Evolutionary conservation across 169 alveolate species (phyloP).

Genomic region (Eimeria praecox): DNA sequence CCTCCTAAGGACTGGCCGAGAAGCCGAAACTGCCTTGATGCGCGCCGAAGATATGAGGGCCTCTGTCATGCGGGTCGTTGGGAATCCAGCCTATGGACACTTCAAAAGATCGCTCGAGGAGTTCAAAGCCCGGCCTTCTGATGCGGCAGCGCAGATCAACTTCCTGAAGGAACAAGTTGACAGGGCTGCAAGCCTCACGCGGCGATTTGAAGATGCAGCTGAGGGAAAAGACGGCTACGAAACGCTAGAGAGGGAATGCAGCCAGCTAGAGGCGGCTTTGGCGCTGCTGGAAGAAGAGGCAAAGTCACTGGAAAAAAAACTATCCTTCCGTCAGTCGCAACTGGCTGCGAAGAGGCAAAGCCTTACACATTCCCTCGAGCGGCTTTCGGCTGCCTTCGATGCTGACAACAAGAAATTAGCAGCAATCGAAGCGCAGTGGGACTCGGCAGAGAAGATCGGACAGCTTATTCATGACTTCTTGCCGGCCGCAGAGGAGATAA

Average conservation of each 20-base stretch:
- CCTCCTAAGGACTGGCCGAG: neutral
- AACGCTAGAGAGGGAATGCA: constrained; percentile 46
- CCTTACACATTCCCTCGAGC: constrained; percentile 15
- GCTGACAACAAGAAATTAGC: constrained; percentile 29
- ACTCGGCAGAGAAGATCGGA: constrained; percentile 37
- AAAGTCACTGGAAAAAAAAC: constrained; percentile 28
- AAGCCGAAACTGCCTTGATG: constrained; percentile 59
- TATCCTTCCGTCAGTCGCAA: constrained; percentile 56
- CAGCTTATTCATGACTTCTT: neutral
- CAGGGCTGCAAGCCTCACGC: neutral
- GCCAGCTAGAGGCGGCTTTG: constrained; percentile 71
- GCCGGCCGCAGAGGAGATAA: constrained; percentile 17
- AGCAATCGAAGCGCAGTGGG: constrained; percentile 37
- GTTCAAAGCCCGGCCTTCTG: neutral
- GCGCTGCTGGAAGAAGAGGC: constrained; percentile 72
- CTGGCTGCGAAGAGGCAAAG: constrained; percentile 23
- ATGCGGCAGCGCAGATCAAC: neutral
- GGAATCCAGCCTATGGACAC: neutral
- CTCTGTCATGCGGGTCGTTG: constrained; percentile 27
- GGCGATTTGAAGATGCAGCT: constrained; percentile 15
- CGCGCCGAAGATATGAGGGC: constrained; percentile 69
- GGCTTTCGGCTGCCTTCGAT: constrained; percentile 17
- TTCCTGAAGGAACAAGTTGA: neutral
- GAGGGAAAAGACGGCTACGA: constrained; percentile 49
- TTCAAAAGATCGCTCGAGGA: neutral